Evolutionary conservation across 2,329 filamentous ascomycete genomes (phyloP).

Genomic region (Pestalotiopsis sp.): DNA sequence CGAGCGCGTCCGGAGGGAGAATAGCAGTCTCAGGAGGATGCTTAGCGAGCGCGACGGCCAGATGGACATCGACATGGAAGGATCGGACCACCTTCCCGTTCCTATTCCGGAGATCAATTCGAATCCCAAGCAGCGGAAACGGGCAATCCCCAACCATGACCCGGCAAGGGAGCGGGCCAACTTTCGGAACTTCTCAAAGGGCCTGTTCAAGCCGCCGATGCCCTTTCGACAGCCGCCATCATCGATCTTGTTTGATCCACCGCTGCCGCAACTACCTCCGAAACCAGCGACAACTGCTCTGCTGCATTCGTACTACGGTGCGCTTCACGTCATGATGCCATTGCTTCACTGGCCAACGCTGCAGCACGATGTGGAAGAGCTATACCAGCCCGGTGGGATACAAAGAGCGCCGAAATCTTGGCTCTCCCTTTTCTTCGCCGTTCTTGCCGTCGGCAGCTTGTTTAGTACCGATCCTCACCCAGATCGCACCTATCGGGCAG

Average conservation of each 20-base stretch:
- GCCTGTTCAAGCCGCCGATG: conserved; percentile 78
- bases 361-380: conserved; percentile 71
- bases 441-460: conserved; percentile 81
- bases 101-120: conserved; percentile 68
- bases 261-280: conserved; percentile 69
- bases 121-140: conserved; percentile 66
- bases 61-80: conserved; percentile 52
- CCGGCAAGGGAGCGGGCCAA: conserved; percentile 73
- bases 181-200: conserved; percentile 73
- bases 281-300: conserved; percentile 72
- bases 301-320: conserved; percentile 74
- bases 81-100: conserved; percentile 51
- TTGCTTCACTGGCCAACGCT: conserved; percentile 90
- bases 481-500: conserved; percentile 54
- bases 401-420: conserved; percentile 68
- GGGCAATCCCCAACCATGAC: conserved; percentile 66
- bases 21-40: conserved; percentile 71
- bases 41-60: conserved; percentile 55
- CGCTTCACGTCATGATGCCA: conserved; percentile 80
- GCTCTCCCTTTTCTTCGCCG: conserved; percentile 79
- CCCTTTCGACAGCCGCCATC: conserved; percentile 61
- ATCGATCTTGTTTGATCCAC: conserved; percentile 49
- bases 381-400: conserved; percentile 70
- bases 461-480: conserved; percentile 64
- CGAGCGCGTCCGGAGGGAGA: conserved; percentile 77